phyloP scores from a whole-genome alignment of 2,329 filamentous ascomycete species.

The Orbilia ellipsospora region DNA sequence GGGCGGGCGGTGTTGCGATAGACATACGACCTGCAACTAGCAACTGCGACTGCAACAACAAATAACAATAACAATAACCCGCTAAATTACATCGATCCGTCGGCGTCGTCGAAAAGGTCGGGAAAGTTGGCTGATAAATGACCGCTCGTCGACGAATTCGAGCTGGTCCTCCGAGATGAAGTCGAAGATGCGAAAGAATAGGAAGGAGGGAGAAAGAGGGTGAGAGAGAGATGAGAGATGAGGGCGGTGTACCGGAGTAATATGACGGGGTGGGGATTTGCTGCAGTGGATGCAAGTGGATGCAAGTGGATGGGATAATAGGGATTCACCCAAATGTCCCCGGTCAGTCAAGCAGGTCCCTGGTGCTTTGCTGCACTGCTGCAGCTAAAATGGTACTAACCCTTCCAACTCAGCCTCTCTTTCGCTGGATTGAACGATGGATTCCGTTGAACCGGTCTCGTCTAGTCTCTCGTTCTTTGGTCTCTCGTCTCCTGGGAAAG shows the following conservation, averaged over 20 bases:
- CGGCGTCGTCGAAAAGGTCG: slow-evolving; percentile 17
- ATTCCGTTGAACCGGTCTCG: slow-evolving; percentile 1
- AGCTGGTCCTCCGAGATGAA: background rate
- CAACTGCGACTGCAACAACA: too few species aligned
- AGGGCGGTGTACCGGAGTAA: slow-evolving; percentile 28
- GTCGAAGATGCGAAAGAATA: slow-evolving; percentile 11
- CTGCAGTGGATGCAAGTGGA: background rate
- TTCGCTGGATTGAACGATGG: background rate
- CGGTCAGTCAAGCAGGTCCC: too few species aligned
- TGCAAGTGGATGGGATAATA: too few species aligned
- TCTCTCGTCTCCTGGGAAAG: background rate
- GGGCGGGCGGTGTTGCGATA: slow-evolving; percentile 21
- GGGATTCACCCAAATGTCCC: too few species aligned
- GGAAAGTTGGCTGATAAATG: background rate
- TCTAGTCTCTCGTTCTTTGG: slow-evolving; percentile 6
- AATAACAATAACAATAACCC: background rate
- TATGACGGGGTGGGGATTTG: slow-evolving; percentile 31
- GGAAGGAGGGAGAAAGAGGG: background rate
- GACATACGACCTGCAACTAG: slow-evolving; percentile 25
- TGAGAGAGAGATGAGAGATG: slow-evolving; percentile 8
- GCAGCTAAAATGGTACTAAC: slow-evolving; percentile 3
- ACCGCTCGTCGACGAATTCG: slow-evolving; percentile 5
- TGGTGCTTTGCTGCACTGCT: background rate
- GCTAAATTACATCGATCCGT: slow-evolving; percentile 18
- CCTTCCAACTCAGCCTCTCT: slow-evolving; percentile 17